Conservation (phyloP, 345 rosid species). For the Passiflora organensis region DNA sequence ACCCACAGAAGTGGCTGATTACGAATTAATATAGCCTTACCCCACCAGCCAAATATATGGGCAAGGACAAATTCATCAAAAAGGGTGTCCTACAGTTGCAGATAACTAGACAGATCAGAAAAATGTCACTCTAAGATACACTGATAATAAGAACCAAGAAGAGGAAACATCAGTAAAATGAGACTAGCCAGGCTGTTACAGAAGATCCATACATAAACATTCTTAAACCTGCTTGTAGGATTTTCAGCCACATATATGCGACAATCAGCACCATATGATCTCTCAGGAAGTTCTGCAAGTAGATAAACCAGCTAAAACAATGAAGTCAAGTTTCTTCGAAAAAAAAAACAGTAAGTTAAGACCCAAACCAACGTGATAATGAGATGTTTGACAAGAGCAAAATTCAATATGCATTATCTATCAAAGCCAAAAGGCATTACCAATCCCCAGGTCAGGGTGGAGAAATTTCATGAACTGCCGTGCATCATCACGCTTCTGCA, state of each 20-base stretch:
- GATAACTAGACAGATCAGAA: slow-evolving; percentile 17
- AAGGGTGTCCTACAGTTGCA: slow-evolving; percentile 56
- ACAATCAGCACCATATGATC: slow-evolving; percentile 96
- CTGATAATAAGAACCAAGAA: slow-evolving; percentile 1
- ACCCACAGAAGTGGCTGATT: slow-evolving; percentile 98
- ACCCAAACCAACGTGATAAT: slow-evolving; percentile 1
- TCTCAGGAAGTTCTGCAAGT: slow-evolving; percentile 90
- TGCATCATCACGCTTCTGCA: slow-evolving; percentile 93
- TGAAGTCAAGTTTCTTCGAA: too few species aligned
- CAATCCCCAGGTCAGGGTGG: slow-evolving; percentile 93
- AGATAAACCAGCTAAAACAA: too few species aligned
- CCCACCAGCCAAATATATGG: slow-evolving; percentile 99
- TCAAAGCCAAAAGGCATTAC: slow-evolving; percentile 37
- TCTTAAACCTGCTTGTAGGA: slow-evolving; percentile 96
- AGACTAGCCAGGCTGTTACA: slow-evolving; percentile 26
- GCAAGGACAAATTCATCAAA: slow-evolving; percentile 97
- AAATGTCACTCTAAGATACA: background rate
- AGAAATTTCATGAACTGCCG: slow-evolving; percentile 97
- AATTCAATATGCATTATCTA: background rate
- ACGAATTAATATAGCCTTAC: slow-evolving; percentile 91
- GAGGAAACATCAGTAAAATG: slow-evolving; percentile 4
- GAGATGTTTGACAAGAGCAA: background rate
- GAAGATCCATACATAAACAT: slow-evolving; percentile 97
- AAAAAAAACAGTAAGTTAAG: too few species aligned
- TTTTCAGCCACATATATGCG: slow-evolving; percentile 81